phyloP scores from a whole-genome alignment of 2,329 filamentous ascomycete species.

The Magnaporthales sp. region DNA sequence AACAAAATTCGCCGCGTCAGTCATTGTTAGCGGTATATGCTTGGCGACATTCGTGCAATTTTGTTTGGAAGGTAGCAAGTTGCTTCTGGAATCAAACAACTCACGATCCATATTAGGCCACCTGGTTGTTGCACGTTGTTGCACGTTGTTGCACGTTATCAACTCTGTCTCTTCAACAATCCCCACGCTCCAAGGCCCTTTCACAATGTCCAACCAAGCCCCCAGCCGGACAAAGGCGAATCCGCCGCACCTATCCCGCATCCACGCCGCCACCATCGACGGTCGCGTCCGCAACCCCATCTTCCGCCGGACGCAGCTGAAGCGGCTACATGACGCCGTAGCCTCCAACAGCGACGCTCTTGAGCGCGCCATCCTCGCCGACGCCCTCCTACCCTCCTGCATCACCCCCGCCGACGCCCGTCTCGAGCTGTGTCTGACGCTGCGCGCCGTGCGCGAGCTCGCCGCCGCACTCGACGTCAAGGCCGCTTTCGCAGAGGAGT shows the following conservation, averaged over 20 bases:
- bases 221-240: background rate
- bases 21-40: background rate
- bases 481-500: conserved; percentile 19
- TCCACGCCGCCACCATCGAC: conserved; percentile 25
- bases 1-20: background rate
- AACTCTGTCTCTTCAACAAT: background rate
- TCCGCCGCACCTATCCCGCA: background rate
- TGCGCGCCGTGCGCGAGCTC: conserved; percentile 19
- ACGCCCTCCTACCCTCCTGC: conserved; percentile 13
- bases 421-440: conserved; percentile 20
- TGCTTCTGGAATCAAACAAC: background rate
- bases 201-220: background rate
- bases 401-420: conserved; percentile 22
- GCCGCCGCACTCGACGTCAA: conserved; percentile 20
- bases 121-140: background rate
- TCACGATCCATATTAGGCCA: background rate
- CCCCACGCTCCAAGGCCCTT: background rate
- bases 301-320: conserved; percentile 29
- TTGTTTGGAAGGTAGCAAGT: background rate
- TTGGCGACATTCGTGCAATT: background rate
- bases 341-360: conserved; percentile 18
- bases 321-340: conserved; percentile 23
- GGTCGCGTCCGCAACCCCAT: conserved; percentile 26
- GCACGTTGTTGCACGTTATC: background rate
- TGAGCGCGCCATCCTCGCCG: conserved; percentile 20